These are phyloP conservation scores for Geranium brycei DNA, from an alignment of 345 rosid species.

Conservation along the genomic window DNA sequence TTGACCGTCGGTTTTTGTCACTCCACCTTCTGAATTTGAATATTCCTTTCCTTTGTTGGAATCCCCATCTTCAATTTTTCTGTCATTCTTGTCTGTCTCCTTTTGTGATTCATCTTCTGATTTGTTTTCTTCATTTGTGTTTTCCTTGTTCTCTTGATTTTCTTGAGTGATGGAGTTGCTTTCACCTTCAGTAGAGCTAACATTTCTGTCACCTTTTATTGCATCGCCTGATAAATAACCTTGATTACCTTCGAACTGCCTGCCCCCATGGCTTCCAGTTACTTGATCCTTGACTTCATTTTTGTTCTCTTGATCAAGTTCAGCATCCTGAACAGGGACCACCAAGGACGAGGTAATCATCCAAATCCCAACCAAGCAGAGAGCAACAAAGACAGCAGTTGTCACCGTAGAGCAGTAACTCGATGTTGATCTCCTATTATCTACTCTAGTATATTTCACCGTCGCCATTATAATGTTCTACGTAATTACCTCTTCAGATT, in stretches of 20 bases:
- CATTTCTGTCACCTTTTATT: conserved; percentile 36
- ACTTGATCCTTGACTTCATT: conserved; percentile 40
- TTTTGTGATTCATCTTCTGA: conserved; percentile 5
- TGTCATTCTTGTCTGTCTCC: conserved; percentile 25
- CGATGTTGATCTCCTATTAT: conserved; percentile 47
- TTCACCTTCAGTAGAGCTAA: conserved; percentile 16
- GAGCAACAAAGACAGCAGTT: conserved; percentile 63
- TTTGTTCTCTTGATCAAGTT: conserved; percentile 44
- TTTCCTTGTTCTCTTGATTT: conserved; percentile 19
- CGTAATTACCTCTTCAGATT: background rate
- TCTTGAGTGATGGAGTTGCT: conserved; percentile 23
- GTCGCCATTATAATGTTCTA: conserved; percentile 40
- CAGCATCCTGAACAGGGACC: conserved; percentile 48
- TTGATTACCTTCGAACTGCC: conserved; percentile 41
- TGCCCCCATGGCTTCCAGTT: conserved; percentile 19
- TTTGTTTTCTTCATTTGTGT: conserved; percentile 8
- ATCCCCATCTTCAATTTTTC: conserved; percentile 15
- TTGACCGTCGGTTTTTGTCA: conserved; percentile 23
- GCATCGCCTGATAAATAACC: conserved; percentile 60
- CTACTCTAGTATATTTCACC: conserved; percentile 64
- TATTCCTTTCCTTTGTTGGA: background rate
- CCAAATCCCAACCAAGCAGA: conserved; percentile 92
- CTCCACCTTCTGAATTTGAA: conserved; percentile 12
- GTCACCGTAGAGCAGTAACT: conserved; percentile 76
- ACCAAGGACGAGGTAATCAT: conserved; percentile 81